phyloP scores from a whole-genome alignment of 768 basidiomycete species.

The Cyclocybe aegerita region DNA sequence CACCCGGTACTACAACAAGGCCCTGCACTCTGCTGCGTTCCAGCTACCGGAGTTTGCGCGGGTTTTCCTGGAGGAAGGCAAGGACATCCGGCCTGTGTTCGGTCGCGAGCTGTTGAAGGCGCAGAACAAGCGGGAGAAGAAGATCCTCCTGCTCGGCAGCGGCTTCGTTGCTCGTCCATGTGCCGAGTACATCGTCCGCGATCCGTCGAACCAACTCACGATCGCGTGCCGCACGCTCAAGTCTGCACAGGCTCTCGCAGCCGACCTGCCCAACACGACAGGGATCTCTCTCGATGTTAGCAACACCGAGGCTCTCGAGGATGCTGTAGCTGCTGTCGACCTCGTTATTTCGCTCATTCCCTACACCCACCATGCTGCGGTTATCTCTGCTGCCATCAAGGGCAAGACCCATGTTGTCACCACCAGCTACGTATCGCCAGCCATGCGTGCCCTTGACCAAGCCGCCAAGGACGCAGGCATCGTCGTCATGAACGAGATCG shows the following conservation, averaged over 20 bases:
- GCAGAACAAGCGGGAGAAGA: constrained; percentile 48
- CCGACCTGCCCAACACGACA: constrained; percentile 65
- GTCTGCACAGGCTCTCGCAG: constrained; percentile 68
- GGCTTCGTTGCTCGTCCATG: constrained; percentile 97
- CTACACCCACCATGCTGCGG: constrained; percentile 84
- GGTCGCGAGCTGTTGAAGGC: constrained; percentile 57
- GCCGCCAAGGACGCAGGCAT: constrained; percentile 86
- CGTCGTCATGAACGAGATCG: constrained; percentile 96
- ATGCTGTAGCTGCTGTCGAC: constrained; percentile 81
- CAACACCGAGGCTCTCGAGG: constrained; percentile 69
- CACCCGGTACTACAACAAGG: constrained; percentile 83
- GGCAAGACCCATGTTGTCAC: constrained; percentile 93
- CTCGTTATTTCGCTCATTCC: constrained; percentile 97
- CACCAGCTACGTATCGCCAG: constrained; percentile 91
- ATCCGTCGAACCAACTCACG: constrained; percentile 79
- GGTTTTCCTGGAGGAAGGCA: constrained; percentile 68
- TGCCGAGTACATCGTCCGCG: constrained; percentile 87
- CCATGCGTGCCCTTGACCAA: constrained; percentile 83
- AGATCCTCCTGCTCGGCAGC: constrained; percentile 87
- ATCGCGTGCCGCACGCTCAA: constrained; percentile 89
- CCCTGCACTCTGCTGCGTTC: constrained; percentile 82
- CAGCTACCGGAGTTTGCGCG: constrained; percentile 91
- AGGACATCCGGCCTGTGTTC: constrained; percentile 71
- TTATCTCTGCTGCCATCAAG: constrained; percentile 91
- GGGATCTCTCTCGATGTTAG: constrained; percentile 83